Conservation (phyloP, 202 grass and related monocot species). For the Panicum hallii region DNA sequence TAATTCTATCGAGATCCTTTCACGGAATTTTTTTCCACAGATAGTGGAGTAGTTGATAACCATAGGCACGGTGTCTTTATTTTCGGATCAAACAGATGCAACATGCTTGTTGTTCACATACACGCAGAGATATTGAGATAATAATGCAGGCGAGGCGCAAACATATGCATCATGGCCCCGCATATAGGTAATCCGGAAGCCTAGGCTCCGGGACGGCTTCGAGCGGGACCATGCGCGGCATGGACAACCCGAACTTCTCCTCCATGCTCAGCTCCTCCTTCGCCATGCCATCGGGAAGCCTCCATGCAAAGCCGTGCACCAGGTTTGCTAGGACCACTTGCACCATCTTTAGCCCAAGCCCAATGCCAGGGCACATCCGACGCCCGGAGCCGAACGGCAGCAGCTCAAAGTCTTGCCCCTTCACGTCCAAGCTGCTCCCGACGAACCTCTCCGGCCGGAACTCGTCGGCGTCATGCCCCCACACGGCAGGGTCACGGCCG, state of each 20-base stretch:
- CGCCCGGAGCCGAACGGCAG: constrained; percentile 22
- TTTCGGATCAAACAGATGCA: no score
- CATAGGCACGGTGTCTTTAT: no score
- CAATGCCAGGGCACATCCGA: constrained; percentile 20
- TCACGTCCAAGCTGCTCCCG: constrained; percentile 35
- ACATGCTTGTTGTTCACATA: no score
- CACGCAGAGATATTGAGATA: no score
- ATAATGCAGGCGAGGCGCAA: no score
- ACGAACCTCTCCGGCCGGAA: constrained; percentile 55
- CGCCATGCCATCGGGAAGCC: constrained; percentile 51
- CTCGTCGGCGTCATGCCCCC: constrained; percentile 49
- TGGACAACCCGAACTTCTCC: constrained; percentile 56
- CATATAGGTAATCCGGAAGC: constrained; percentile 50
- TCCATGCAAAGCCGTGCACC: constrained; percentile 49
- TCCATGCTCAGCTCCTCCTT: constrained; percentile 59
- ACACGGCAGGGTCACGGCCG: constrained; percentile 51
- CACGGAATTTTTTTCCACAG: no score
- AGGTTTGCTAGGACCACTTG: constrained; percentile 44
- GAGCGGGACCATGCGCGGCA: constrained; percentile 37
- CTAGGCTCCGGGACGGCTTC: constrained; percentile 42
- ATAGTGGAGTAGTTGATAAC: no score
- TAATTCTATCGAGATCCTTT: no score
- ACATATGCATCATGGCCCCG: neutral
- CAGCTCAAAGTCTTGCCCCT: neutral
- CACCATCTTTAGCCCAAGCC: constrained; percentile 61